Evolutionary conservation across 2,329 filamentous ascomycete genomes (phyloP), one percentile per base, ranked within the genome.

Genomic region (Aaosphaeria pasadenensis): DNA sequence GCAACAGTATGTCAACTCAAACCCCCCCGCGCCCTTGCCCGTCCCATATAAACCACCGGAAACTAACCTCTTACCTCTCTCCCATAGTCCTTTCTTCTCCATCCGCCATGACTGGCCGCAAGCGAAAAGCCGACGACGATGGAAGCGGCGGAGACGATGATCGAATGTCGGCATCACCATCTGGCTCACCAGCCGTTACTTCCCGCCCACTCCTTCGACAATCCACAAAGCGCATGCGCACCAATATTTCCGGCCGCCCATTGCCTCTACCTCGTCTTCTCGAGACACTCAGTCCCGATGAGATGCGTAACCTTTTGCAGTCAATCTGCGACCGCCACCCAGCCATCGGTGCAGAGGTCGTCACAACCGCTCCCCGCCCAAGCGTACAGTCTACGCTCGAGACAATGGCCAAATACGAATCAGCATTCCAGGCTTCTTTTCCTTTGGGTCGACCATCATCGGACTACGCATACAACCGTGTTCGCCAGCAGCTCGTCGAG

Each of bases 381-480:
- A 90, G 88, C 33, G 88, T 94, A 45, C 76, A 83, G 38, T 88
- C 89, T 7, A 91, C 89, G 1, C 77, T 97, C 28, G 80, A 86
- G 40, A 89, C 97, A 6, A 77, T 99, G 47, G 78, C 81, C 55
- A 87, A 87, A 44, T 99, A 99, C 70, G 87, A 95, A 66, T 79
- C 84, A 7, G 82, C 82, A 48, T 79, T 99, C 51, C 87, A 85
- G 63, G 82, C 83, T 24, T 85, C 92, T 1, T 90, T 95, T 59
- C 94, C 94, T 0, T 89, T 86, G 52, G 86, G 95, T 64, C 86
- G 91, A 58, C 82, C 87, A 9, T 89, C 85, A 49, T 90, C 91
- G 39, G 92, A 97, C 69, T 97, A 97, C 73, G 87, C 90, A 44
- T 99, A 96, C 70, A 95, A 96, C 67, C 85, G 94, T 59, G 89